Conservation (phyloP, 83 land plant species). For the Picea mariana region DNA sequence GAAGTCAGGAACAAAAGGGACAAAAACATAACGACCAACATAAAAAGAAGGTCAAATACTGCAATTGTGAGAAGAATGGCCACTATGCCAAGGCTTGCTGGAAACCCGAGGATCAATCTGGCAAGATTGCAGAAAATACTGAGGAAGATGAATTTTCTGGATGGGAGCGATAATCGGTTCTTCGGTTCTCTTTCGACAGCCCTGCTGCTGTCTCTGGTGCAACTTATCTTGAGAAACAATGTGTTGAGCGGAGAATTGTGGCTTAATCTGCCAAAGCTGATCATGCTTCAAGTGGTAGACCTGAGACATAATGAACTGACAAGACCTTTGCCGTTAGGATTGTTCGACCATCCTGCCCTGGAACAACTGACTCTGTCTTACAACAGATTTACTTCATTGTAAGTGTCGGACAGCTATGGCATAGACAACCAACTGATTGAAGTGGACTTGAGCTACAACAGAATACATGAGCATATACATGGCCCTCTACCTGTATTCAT, state of each 20-base stretch:
- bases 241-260: constrained; percentile 28
- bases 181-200: constrained; percentile 35
- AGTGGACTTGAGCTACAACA: constrained; percentile 42
- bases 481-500: constrained; percentile 57
- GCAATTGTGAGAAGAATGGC: too few species aligned
- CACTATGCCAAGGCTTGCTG: too few species aligned
- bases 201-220: constrained; percentile 40
- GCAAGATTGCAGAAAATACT: too few species aligned
- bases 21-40: too few species aligned
- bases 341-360: constrained; percentile 51
- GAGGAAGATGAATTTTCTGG: constrained; percentile 29
- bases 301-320: constrained; percentile 48
- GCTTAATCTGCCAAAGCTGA: not conserved
- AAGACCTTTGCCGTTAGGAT: constrained; percentile 35
- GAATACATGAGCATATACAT: not conserved
- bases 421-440: constrained; percentile 41
- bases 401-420: constrained; percentile 24
- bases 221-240: constrained; percentile 58
- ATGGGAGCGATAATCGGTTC: constrained; percentile 49
- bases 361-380: constrained; percentile 54
- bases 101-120: too few species aligned
- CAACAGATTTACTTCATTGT: constrained; percentile 39
- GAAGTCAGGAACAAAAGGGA: too few species aligned
- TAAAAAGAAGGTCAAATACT: too few species aligned
- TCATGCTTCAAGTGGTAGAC: constrained; percentile 52